Conservation (phyloP, 345 rosid genomes). For the Rhodamnia rubescens region DNA sequence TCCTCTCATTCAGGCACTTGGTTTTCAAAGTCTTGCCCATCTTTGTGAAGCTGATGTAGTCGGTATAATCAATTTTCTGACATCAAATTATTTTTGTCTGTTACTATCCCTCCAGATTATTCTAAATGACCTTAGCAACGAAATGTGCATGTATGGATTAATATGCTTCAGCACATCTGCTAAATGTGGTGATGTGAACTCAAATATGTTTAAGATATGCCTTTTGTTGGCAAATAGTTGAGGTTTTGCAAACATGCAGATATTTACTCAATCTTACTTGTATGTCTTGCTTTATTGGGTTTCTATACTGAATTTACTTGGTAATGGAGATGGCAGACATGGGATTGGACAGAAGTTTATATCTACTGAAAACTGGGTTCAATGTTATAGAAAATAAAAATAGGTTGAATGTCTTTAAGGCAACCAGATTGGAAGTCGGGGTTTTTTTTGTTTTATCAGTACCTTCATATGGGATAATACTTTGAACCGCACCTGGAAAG, state of each 20-base stretch:
- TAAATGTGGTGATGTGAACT: neutral
- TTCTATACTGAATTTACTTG: neutral
- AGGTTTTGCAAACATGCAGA: neutral
- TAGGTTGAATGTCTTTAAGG: neutral
- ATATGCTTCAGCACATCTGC: neutral
- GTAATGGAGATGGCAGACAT: neutral
- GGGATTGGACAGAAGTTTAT: neutral
- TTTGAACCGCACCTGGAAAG: neutral
- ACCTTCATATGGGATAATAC: neutral
- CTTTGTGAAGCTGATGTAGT: slow-evolving; percentile 96
- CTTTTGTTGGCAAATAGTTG: neutral
- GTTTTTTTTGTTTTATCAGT: neutral
- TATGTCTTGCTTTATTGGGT: neutral
- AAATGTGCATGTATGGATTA: neutral
- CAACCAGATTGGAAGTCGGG: neutral
- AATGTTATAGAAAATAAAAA: neutral
- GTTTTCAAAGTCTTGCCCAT: slow-evolving; percentile 88
- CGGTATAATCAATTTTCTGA: slow-evolving; percentile 24
- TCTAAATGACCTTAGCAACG: neutral
- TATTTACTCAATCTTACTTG: neutral
- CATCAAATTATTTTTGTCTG: neutral
- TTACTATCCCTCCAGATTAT: neutral
- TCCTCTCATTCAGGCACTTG: slow-evolving; percentile 58
- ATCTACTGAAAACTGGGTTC: neutral
- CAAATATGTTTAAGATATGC: neutral